Percentiles rank a stretch among this genome's conserved stretches.
phyloP scores from a whole-genome alignment of 768 basidiomycete genomes.

The Lactarius hengduanensis region DNA sequence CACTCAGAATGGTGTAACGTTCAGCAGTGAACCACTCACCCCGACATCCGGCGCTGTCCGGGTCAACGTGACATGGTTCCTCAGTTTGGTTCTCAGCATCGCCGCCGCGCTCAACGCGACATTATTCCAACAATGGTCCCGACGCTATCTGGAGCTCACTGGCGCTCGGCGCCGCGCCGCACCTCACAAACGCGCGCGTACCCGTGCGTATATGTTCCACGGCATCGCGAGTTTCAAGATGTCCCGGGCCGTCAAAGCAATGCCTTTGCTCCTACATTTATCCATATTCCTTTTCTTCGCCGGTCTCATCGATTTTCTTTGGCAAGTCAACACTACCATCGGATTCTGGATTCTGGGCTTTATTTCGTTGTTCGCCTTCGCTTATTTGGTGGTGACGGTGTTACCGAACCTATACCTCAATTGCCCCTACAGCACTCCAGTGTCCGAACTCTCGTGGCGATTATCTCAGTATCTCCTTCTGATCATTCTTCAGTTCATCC shows the following conservation, averaged over 20 bases:
- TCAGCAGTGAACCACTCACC: not conserved
- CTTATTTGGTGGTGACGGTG: not conserved
- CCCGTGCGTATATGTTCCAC: not conserved
- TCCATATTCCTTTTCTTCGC: constrained; percentile 4
- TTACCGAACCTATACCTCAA: constrained; percentile 7
- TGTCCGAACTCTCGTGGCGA: not conserved
- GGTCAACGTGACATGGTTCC: constrained; percentile 10
- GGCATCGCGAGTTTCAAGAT: too few relatives aligned
- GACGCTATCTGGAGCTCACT: not conserved
- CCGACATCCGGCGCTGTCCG: not conserved
- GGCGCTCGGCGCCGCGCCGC: not conserved
- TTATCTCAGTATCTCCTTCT: constrained; percentile 1
- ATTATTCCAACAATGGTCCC: constrained; percentile 1
- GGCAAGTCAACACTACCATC: not conserved
- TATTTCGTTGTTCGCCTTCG: not conserved
- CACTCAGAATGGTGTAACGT: not conserved
- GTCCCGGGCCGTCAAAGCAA: not conserved
- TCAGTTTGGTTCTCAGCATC: not conserved
- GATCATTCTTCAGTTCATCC: not conserved
- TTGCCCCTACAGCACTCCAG: constrained; percentile 1
- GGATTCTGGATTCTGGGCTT: not conserved
- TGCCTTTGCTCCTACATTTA: not conserved
- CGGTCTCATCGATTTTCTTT: not conserved
- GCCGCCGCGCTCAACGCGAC: not conserved
- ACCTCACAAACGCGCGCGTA: not conserved